Evolutionary conservation across 176 grass and related monocot genomes (phyloP).

Genomic region (Rhynchospora breviuscula): DNA sequence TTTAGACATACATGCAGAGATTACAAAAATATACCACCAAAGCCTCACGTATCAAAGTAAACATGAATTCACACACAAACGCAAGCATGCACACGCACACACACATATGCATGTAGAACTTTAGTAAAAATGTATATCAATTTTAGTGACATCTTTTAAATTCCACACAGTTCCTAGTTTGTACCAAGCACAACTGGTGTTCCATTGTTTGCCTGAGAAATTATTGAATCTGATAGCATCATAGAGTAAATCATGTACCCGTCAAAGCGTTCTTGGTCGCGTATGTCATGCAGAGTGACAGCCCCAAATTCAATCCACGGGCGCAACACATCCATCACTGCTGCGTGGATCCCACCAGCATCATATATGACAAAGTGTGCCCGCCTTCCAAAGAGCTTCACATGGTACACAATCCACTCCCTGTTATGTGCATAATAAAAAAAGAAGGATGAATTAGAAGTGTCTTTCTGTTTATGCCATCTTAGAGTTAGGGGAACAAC

Average conservation of each 20-base stretch:
- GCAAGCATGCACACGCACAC: no score
- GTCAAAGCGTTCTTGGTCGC: constrained; percentile 61
- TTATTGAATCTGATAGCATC: neutral
- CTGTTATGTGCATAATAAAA: constrained; percentile 18
- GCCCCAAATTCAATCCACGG: constrained; percentile 60
- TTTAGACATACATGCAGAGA: neutral
- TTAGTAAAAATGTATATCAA: no score
- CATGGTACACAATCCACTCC: constrained; percentile 89
- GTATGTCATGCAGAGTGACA: constrained; percentile 63
- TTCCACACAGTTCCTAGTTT: neutral
- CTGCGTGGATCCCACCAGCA: constrained; percentile 59
- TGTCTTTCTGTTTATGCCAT: neutral
- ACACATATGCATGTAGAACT: no score
- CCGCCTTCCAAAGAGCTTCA: constrained; percentile 49
- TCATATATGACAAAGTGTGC: constrained; percentile 82
- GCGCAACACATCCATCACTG: constrained; percentile 51
- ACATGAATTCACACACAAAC: neutral
- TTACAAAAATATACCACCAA: neutral
- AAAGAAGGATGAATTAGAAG: neutral
- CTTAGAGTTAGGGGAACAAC: neutral
- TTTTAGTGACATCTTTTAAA: neutral
- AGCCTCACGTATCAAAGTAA: neutral
- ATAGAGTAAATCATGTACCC: constrained; percentile 16
- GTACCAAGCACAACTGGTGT: neutral
- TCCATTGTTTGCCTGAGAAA: neutral